A percentile compares a stretch with the other conserved stretches of the same genome.
Conservation (phyloP, 192 early-diverging fungal species). For the Funneliformis mosseae region DNA sequence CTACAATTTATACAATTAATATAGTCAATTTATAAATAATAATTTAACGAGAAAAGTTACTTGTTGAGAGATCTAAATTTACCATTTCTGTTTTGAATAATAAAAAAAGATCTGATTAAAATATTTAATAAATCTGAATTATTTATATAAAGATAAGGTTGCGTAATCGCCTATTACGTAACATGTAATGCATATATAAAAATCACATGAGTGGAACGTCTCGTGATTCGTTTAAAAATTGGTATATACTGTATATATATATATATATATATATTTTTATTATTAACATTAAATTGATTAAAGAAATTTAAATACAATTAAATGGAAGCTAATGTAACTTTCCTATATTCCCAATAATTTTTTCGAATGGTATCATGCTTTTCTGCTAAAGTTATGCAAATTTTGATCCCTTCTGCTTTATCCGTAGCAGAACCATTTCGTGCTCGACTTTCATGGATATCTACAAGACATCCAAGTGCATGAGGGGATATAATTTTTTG, state of each 20-base stretch:
- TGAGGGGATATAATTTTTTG: constrained; percentile 44
- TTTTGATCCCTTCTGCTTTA: constrained; percentile 45
- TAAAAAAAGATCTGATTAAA: neutral
- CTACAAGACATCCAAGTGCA: constrained; percentile 45
- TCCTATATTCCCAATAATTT: constrained; percentile 70
- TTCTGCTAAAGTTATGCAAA: constrained; percentile 56
- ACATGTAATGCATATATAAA: neutral
- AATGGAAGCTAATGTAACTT: neutral
- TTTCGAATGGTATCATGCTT: constrained; percentile 64
- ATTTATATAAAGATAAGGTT: neutral
- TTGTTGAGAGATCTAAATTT: neutral
- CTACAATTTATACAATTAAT: constrained; percentile 48
- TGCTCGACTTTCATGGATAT: constrained; percentile 54
- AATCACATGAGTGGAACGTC: neutral
- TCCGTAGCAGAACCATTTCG: constrained; percentile 37
- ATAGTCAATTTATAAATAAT: neutral
- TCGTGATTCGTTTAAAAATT: too few species aligned
- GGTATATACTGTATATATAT: too few species aligned
- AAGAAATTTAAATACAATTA: neutral
- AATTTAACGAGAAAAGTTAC: neutral
- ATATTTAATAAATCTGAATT: neutral
- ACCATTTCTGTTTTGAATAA: neutral
- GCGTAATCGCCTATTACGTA: constrained; percentile 14
- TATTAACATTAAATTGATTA: too few species aligned
- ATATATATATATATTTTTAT: too few species aligned